Conservation (phyloP, 441 rosid genomes). For the Populus hybrid region DNA sequence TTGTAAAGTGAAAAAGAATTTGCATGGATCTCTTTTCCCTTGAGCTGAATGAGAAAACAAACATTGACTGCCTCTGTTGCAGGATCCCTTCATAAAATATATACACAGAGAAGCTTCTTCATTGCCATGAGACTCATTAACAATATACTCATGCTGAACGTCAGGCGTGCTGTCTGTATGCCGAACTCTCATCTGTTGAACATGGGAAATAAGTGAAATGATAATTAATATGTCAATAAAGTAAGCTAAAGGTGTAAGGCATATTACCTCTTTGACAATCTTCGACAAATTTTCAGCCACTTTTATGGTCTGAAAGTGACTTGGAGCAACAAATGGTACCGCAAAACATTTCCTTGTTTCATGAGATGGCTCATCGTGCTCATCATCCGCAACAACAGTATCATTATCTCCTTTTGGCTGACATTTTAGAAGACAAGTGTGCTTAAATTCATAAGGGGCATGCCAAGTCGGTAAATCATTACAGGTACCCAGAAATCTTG, state of each 20-base stretch:
- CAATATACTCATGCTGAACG: constrained; percentile 23
- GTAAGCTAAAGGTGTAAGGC: constrained; percentile 9
- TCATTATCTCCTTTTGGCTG: not conserved
- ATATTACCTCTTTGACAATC: constrained; percentile 65
- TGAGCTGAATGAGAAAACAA: constrained; percentile 62
- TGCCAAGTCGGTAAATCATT: not conserved
- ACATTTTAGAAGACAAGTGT: not conserved
- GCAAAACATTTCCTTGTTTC: constrained; percentile 56
- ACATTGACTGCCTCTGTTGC: constrained; percentile 72
- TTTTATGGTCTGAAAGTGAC: constrained; percentile 49
- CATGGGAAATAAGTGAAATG: constrained; percentile 17
- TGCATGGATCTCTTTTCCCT: constrained; percentile 64
- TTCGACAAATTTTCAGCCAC: constrained; percentile 46
- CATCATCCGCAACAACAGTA: constrained; percentile 36
- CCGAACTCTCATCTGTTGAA: constrained; percentile 56
- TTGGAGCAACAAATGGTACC: constrained; percentile 62
- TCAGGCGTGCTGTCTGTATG: constrained; percentile 26
- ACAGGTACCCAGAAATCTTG: not conserved
- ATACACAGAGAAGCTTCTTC: constrained; percentile 47
- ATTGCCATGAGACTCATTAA: constrained; percentile 25
- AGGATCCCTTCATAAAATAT: constrained; percentile 63
- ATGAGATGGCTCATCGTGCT: constrained; percentile 30
- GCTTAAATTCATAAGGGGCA: constrained; percentile 3
- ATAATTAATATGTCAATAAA: constrained; percentile 10
- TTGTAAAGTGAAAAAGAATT: constrained; percentile 65